Base-by-base conservation (phyloP, 2,329 filamentous ascomycete species). In the Cladophialophora exuberans region DNA sequence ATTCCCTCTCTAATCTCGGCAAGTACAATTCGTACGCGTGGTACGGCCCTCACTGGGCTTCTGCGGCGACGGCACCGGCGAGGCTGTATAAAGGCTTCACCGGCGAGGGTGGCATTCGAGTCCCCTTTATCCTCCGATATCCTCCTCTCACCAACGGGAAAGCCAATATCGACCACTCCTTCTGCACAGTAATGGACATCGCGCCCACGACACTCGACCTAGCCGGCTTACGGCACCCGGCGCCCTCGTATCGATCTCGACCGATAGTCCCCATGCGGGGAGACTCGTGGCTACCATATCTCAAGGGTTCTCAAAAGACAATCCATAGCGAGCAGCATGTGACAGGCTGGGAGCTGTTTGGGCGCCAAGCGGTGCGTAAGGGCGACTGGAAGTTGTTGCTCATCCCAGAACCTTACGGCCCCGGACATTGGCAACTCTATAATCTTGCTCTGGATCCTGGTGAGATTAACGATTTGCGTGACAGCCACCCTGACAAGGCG, bases 21-120 rank as follows among this genome's bases (percentile, higher is more conserved):
- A 46, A 50, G 6, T 57, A 46, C n/a, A 65, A 72, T 51, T 67
- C 63, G 2, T 72, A 65, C 51, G 60, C 67, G 1, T 72, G 70
- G 70, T 72, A 70, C 38, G 69, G 70, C 2, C 60, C 68, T 0
- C 64, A 62, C 1, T 72, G 70, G 70, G 67, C 67, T 9, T 57
- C 60, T 17, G 63, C 63, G 13, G 56, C 62, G 17, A 65, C 62
- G 10, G 64, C 64, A 1, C 64, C 64, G 13, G 62, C 62, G 2
- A 42, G 64, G 15, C 57, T 65, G 2, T 66, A 60, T 53, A 66
- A 66, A 39, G 36, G 51, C 20, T 65, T 59, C 44, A 56, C 57
- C 3, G 57, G 62, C 3, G 48, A 66, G 52, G 64, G 64, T 6
- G 64, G 64, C 23, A 64, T 66, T n/a, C 56, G 56, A 5, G 61